Evolutionary conservation across 2,329 filamentous ascomycete genomes (phyloP), one percentile per base, ranked within the genome.

Genomic region (Truncatella angustata): DNA sequence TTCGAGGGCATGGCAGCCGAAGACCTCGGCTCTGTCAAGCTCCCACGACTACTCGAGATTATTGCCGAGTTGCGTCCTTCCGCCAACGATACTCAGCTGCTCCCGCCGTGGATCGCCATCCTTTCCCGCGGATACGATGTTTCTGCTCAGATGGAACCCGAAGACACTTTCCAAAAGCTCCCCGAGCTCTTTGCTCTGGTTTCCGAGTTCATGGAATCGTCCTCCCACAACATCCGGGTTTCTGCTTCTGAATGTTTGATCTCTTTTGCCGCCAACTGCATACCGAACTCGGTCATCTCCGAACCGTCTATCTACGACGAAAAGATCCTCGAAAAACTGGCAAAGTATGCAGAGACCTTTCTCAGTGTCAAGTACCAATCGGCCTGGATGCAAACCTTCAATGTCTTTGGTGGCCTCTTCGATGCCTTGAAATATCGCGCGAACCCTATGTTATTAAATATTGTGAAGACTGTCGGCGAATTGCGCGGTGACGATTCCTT

Each of bases 51-150:
- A 11, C 81, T 97, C 62, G 91, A 96, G 58, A 91, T 94, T 49
- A 96, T 99, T 60, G 86, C 88, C 11, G 92, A 97, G 67, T 75
- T 99, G 59, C 90, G 93, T 60, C 94, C 94, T 7, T 90, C 91
- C 3, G 84, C 92, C 60, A 96, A 93, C 69, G 94, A 99, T 71
- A 93, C 92, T 2, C 93, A 97, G 70, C 81, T 99, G 28, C 83
- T 97, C 3, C 94, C 94, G 1, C 90, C 94, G 0, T 99, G 94
- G 94, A 91, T 99, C 61, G 94, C 94, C 11, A 94, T 99, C 51
- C 73, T 99, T 20, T 97, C 93, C 11, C 80, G 94, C 69, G 94
- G 92, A 5, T 97, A 97, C 70, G 92, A 97, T 66, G 91, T 97
- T 5, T 90, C 91, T 4, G 88, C 91, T 1, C 91, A 96, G 66